A percentile compares a stretch with the other conserved stretches of the same genome.
phyloP scores from a whole-genome alignment of 2,329 filamentous ascomycete genomes.

The Penicillium sp. region DNA sequence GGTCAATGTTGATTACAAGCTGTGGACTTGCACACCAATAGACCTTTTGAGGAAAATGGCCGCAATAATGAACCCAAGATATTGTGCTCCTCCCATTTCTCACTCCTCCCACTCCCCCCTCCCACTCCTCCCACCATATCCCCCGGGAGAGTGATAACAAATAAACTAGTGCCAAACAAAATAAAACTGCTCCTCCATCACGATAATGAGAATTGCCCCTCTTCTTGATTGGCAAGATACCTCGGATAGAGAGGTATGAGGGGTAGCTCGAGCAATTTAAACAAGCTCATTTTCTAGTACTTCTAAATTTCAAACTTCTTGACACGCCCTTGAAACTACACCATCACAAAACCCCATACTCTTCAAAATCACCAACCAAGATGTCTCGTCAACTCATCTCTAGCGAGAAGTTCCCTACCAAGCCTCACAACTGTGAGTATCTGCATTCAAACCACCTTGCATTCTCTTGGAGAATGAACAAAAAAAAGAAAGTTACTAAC shows the following conservation, averaged over 20 bases:
- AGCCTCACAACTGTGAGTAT: slow-evolving; percentile 47
- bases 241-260: background rate
- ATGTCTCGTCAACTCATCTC: slow-evolving; percentile 51
- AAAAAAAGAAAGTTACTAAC: background rate
- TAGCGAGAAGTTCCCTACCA: slow-evolving; percentile 48
- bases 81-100: slow-evolving; percentile 1
- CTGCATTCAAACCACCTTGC: background rate
- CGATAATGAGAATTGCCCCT: background rate
- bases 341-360: background rate
- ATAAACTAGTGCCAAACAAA: background rate
- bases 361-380: slow-evolving; percentile 9
- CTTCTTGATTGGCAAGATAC: background rate
- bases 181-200: slow-evolving; percentile 3
- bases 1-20: rapidly evolving
- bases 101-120: slow-evolving; percentile 9
- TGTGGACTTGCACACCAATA: background rate
- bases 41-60: background rate
- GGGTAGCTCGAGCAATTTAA: slow-evolving; percentile 7
- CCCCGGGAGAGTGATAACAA: background rate
- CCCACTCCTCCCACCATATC: too few relatives aligned
- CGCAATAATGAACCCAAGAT: background rate
- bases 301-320: background rate
- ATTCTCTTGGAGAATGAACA: too few relatives aligned
- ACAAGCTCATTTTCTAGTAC: background rate
- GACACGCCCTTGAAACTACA: background rate